Evolutionary conservation across 2,329 filamentous ascomycete species (phyloP), one percentile per base, ranked within the genome.

Genomic region (Alternaria postmessia): DNA sequence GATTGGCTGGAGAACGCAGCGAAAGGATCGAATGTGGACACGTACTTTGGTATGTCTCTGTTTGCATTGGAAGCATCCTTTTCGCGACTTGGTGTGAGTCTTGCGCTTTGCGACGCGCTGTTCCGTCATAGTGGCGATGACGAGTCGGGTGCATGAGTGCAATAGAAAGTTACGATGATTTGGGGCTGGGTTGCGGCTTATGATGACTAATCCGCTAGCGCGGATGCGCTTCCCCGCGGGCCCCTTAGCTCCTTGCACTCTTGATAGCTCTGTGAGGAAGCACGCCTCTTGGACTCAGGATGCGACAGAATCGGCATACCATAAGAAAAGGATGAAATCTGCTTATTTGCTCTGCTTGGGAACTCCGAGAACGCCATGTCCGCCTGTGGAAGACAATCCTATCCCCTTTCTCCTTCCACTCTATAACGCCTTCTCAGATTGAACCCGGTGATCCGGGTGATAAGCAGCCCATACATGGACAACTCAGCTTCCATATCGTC

Each of bases 41-140:
- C 64, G 18, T 61, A 74, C 74, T 65, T 76, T 76, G 11, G 71
- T 72, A 57, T 76, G 74, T 18, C 73, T 66, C 47, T 72, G 68
- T 59, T 76, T 76, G 61, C 74, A 76, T 46, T 71, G 68, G 24
- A 67, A 64, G 51, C 74, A 76, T 16, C 74, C 74, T 46, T 67
- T 73, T 14, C 74, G 68, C 12, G 68, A 71, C 56, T 76, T 76
- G 8, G 67, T 74, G 41, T 76, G 74, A 16, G 74, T 68, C 20
- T 76, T 76, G 11, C 74, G 68, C 49, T 73, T 75, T 38, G 59
- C 59, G 28, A 68, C 61, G n/a, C 68, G 69, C 59, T 52, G 57
- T 53, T 70, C 66, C 12, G 63, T 51, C 68, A 69, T 68, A 18
- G 26, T 59, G 26, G 28, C 16, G 30, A 32, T 38, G 44, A 51